Evolutionary conservation across 768 basidiomycete genomes (phyloP).

Genomic region (Trametes meyenii): DNA sequence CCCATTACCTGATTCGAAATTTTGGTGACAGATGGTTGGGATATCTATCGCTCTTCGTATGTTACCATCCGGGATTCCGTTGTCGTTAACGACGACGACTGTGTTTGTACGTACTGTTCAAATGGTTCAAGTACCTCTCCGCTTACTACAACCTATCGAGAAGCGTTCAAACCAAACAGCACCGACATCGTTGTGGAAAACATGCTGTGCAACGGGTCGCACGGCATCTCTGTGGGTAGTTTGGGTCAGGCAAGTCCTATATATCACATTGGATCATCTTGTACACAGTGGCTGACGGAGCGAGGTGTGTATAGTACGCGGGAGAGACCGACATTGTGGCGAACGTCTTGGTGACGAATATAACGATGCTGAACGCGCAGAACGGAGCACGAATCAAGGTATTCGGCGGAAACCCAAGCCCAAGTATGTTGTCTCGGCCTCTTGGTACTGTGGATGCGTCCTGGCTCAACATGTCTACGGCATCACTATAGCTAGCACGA

Average conservation of each 20-base stretch:
- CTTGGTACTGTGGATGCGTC: too few species aligned
- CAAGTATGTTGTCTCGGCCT: slow-evolving; percentile 28
- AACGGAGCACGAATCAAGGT: slow-evolving; percentile 58
- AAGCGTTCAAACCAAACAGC: slow-evolving; percentile 49
- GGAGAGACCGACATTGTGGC: slow-evolving; percentile 46
- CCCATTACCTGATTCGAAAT: background rate
- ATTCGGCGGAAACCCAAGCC: slow-evolving; percentile 47
- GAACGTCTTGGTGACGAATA: slow-evolving; percentile 45
- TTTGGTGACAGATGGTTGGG: slow-evolving; percentile 45
- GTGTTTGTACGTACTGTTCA: slow-evolving; percentile 34
- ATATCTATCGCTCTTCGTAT: slow-evolving; percentile 46
- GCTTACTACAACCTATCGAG: slow-evolving; percentile 1
- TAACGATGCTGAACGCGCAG: slow-evolving; percentile 48
- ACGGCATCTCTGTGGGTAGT: slow-evolving; percentile 54
- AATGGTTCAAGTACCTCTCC: background rate
- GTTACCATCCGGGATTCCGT: slow-evolving; percentile 41
- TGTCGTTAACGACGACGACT: slow-evolving; percentile 47
- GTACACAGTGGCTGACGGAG: background rate
- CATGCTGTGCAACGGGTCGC: slow-evolving; percentile 46
- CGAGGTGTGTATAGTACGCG: slow-evolving; percentile 34
- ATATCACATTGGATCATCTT: too few species aligned
- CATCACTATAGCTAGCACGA: slow-evolving; percentile 31
- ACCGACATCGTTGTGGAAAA: slow-evolving; percentile 45
- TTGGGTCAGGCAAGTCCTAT: slow-evolving; percentile 40
- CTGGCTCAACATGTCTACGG: background rate